phyloP scores from a whole-genome alignment of 345 rosid genomes.

The Triadica sebifera region DNA sequence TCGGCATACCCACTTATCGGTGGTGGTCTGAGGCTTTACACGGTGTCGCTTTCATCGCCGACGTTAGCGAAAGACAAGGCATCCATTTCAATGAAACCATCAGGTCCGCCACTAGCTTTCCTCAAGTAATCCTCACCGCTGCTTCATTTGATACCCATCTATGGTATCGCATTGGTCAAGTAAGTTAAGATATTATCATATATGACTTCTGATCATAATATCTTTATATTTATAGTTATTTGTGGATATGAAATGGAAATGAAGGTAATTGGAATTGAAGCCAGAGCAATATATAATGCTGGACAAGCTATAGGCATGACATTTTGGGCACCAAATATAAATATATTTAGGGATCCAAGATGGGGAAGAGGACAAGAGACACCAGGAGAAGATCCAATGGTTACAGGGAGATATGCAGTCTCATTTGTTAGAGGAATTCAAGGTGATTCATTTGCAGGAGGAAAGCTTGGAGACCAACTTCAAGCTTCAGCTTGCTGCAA shows the following conservation, averaged over 20 bases:
- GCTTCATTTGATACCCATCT: constrained; percentile 63
- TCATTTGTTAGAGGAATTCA: constrained; percentile 34
- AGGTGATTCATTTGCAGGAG: constrained; percentile 33
- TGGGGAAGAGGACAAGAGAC: constrained; percentile 39
- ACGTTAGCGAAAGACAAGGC: constrained; percentile 70
- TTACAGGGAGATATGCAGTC: constrained; percentile 25
- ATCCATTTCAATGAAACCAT: constrained; percentile 57
- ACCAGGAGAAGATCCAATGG: constrained; percentile 32
- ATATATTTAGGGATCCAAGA: constrained; percentile 32
- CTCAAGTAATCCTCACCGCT: constrained; percentile 77
- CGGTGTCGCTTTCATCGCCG: constrained; percentile 46
- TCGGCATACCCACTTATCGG: constrained; percentile 68
- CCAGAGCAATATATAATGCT: constrained; percentile 24
- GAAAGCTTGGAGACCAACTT: constrained; percentile 22
- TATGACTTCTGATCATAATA: no score
- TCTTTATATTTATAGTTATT: no score
- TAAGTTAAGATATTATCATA: constrained; percentile 6
- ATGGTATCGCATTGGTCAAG: constrained; percentile 90
- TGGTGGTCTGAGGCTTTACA: constrained; percentile 99
- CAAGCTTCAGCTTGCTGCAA: constrained; percentile 38
- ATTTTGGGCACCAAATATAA: constrained; percentile 36
- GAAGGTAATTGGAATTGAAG: constrained; percentile 31
- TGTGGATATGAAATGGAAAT: no score
- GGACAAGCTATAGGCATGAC: constrained; percentile 35
- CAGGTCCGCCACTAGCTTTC: constrained; percentile 74